These are phyloP conservation scores for Nakataea oryzae DNA, from an alignment of 2,329 filamentous ascomycete species.

Conservation along the genomic window DNA sequence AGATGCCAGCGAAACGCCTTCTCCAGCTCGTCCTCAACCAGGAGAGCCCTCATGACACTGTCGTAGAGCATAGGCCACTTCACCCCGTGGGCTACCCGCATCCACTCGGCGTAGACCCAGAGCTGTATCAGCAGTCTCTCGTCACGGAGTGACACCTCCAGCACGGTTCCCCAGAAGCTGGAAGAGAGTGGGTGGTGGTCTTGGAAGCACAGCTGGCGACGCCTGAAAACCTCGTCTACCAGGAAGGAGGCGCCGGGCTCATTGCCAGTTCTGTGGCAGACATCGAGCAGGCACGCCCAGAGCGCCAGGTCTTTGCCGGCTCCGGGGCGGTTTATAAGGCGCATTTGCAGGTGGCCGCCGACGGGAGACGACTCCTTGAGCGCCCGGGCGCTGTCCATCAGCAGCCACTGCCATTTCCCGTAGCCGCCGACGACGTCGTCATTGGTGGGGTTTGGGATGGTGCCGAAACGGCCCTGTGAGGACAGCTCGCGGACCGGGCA, in stretches of 20 bases:
- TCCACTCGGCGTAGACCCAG: constrained; percentile 30
- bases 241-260: constrained; percentile 14
- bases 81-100: constrained; percentile 24
- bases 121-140: constrained; percentile 21
- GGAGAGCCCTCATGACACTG: constrained; percentile 31
- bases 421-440: constrained; percentile 3
- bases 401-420: constrained; percentile 15
- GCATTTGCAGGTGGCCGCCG: background rate
- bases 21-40: constrained; percentile 25
- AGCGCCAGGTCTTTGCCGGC: constrained; percentile 17
- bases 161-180: constrained; percentile 19
- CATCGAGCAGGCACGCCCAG: constrained; percentile 20
- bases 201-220: constrained; percentile 11
- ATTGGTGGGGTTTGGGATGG: background rate
- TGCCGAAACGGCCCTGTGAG: background rate
- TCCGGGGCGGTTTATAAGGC: constrained; percentile 14
- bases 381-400: constrained; percentile 14
- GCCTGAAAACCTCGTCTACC: constrained; percentile 10
- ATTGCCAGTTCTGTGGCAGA: constrained; percentile 15
- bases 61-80: constrained; percentile 40
- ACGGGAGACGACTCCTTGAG: constrained; percentile 12
- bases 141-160: constrained; percentile 21
- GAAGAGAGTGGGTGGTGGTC: constrained; percentile 13
- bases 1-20: constrained; percentile 37
- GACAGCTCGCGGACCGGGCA: background rate